Evolutionary conservation across 2,329 filamentous ascomycete species (phyloP), one percentile per base, ranked within the genome.

Genomic region (Boeremia lycopersici): DNA sequence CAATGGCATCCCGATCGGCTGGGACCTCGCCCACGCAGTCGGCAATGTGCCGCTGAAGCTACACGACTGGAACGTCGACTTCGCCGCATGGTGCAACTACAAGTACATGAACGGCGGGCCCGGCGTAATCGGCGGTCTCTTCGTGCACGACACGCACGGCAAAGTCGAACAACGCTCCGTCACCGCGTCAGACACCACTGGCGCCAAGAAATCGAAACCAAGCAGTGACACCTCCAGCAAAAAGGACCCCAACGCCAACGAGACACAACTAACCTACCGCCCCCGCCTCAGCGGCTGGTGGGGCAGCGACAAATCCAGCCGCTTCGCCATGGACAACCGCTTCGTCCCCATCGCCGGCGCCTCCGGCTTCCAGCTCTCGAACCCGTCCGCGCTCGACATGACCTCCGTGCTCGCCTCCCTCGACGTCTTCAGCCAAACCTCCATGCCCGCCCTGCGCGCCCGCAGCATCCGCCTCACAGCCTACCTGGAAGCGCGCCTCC

Each of bases 71-170:
- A 83, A 89, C 62, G 91, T 96, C 30, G 92, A 96, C 73, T 96
- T 96, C 67, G 92, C 93, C 13, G 90, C 85, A 48, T 96, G 92
- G 92, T 96, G 92, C 76, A 93, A 88, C 15, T 96, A 96, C 82
- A 96, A 96, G 78, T 96, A 96, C 77, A 84, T 96, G 72, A 96
- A 96, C 71, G 86, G 87, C 25, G 92, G 92, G 0, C 91, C 92
- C 0, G 92, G 92, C 4, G 83, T 87, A 13, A 96, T 96, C 60
- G 91, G 85, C 1, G 91, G 89, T 0, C 79, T 88, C 0, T 96
- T 92, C 62, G 89, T 96, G 8, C 91, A 96, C 73, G 85, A 90
- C 69, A 81, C 79, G 34, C 89, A 96, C 70, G 86, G 88, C 35
- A 73, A 73, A 23, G 86, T 90, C n/a, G 63, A 69, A 45, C 19